Base-by-base conservation (phyloP, 139 green algal species). In the Limnomonas spitsbergensis region DNA sequence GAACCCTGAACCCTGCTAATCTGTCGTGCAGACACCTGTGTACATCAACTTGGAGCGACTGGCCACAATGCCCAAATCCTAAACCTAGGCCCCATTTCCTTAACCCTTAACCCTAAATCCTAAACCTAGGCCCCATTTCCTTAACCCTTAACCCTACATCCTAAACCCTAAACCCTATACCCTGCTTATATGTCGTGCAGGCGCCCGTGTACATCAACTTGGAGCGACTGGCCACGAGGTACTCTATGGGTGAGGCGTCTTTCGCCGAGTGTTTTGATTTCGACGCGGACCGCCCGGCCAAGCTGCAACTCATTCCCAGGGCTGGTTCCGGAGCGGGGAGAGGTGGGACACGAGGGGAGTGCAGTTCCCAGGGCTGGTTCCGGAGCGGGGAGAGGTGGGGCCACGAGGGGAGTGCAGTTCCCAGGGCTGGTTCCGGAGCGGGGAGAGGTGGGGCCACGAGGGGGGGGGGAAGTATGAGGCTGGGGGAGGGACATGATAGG, bases 211-310 rank as follows among this genome's bases (percentile, higher is more conserved):
- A 14, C 24, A 29, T 76, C 37, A 76, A 76, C 37, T 7, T 76
- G 14, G 35, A 47, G 69, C 69, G 69, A 29, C 14, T 76, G 35
- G 37, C 37, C 4, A 52, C 35, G 35, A 14, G 69, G 9, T 76
- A 76, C 69, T 27, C 37, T 35, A 54, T 76, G 4, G 69, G 69
- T 37, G 69, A 76, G 9, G 69, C 37, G 34, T 76, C 69, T 20
- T 76, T 76, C 37, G 69, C 69, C 14, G 69, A 76, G 37, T 76
- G 69, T 29, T 7, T 76, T 20, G 34, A 42, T 29, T 76, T 52
- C 24, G 69, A 76, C 26, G 35, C 35, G 14, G 37, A n/a, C 35
- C 9, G 53, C 20, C 26, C 69, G 7, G 69, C 69, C 20, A 47
- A 52, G 35, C 14, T 76, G 35, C 69, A 76, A 7, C 69, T 76